A percentile compares a stretch with the other conserved stretches of the same genome.
These are phyloP conservation scores for Phytophthora cryptogea DNA, from an alignment of 352 stramenopile species.

Conservation along the genomic window DNA sequence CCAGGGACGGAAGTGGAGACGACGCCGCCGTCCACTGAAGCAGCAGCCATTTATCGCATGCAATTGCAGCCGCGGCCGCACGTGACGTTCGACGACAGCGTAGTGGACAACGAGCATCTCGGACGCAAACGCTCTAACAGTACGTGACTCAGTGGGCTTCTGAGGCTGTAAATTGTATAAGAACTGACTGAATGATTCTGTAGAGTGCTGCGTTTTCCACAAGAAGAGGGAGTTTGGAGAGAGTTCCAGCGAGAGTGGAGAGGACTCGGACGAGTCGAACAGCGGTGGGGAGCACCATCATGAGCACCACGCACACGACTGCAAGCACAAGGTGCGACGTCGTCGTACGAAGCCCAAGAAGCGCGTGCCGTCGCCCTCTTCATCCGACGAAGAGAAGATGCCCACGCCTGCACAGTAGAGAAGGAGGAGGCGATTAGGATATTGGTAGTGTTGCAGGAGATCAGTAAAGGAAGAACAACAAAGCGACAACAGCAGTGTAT, in stretches of 20 bases:
- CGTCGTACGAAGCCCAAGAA: slow-evolving; percentile 38
- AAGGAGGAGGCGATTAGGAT: slow-evolving; percentile 1
- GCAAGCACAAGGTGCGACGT: slow-evolving; percentile 34
- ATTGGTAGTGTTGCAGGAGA: slow-evolving; percentile 9
- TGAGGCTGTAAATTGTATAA: not conserved
- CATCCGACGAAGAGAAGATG: slow-evolving; percentile 44
- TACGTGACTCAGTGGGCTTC: slow-evolving; percentile 28
- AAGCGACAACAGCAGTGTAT: slow-evolving; percentile 28
- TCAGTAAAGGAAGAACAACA: slow-evolving; percentile 7
- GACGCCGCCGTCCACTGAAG: slow-evolving; percentile 17
- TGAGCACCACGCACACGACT: slow-evolving; percentile 31
- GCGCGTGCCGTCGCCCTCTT: slow-evolving; percentile 34
- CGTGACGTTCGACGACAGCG: slow-evolving; percentile 88
- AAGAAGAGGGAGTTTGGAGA: slow-evolving; percentile 92
- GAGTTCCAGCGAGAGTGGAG: slow-evolving; percentile 90
- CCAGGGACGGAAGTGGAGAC: slow-evolving; percentile 35
- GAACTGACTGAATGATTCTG: slow-evolving; percentile 3
- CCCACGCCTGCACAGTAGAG: slow-evolving; percentile 29
- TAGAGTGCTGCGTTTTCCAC: slow-evolving; percentile 94
- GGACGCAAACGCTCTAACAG: slow-evolving; percentile 92
- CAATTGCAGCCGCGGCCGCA: slow-evolving; percentile 79
- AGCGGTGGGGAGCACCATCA: slow-evolving; percentile 23
- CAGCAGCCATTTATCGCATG: slow-evolving; percentile 59
- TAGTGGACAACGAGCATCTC: slow-evolving; percentile 94
- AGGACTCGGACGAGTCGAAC: slow-evolving; percentile 67